Conservation (phyloP, 179 eudicot species). For the Corrigiola litoralis region DNA sequence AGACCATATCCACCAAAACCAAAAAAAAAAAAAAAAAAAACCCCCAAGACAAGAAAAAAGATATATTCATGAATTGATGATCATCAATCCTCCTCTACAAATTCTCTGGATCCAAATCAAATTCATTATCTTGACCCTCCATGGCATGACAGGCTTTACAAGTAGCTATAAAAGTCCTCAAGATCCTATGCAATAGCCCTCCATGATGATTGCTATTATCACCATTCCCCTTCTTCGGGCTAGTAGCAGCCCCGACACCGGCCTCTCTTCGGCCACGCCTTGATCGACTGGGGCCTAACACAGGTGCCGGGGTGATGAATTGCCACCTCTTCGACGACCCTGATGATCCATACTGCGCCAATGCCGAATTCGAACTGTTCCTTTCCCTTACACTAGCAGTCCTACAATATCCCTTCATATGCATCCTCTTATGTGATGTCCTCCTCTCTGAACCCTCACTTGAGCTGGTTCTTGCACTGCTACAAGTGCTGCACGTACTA, state of each 20-base stretch:
- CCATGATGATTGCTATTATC: not conserved
- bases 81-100: conserved; percentile 4
- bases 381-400: conserved; percentile 17
- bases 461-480: conserved; percentile 55
- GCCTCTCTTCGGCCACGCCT: conserved; percentile 20
- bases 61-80: not conserved
- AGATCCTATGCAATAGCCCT: conserved; percentile 46
- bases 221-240: conserved; percentile 25
- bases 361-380: conserved; percentile 9
- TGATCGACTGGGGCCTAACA: conserved; percentile 39
- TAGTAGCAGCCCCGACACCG: conserved; percentile 20
- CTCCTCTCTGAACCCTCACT: conserved; percentile 37
- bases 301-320: conserved; percentile 53
- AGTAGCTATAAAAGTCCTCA: conserved; percentile 53
- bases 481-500: conserved; percentile 44
- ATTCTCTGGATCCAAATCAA: conserved; percentile 27
- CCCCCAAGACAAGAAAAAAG: not conserved
- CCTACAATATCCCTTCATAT: conserved; percentile 12
- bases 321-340: conserved; percentile 62
- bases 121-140: conserved; percentile 28
- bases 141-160: conserved; percentile 83
- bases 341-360: conserved; percentile 8
- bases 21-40: conserved; percentile 2
- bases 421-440: conserved; percentile 21
- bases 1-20: not conserved